Conservation (phyloP, 306 rosid species). For the Fragaria nilgerrensis region DNA sequence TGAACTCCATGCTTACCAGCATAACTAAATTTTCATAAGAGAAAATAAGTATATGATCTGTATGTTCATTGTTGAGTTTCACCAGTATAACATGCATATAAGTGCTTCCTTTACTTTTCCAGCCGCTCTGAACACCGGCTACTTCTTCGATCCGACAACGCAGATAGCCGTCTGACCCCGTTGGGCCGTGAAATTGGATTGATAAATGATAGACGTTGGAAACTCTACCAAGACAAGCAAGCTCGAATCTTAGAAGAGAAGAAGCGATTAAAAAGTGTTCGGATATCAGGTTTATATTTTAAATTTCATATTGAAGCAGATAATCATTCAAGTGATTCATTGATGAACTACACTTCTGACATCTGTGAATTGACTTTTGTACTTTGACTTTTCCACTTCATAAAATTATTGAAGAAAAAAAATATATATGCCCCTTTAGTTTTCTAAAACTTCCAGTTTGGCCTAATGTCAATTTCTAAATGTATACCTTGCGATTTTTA, state of each 20-base stretch:
- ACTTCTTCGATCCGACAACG: conserved; percentile 93
- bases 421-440: background rate
- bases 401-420: background rate
- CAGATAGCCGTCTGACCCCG: conserved; percentile 95
- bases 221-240: conserved; percentile 84
- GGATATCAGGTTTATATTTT: conserved; percentile 62
- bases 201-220: conserved; percentile 94
- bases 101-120: conserved; percentile 14
- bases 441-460: background rate
- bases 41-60: background rate
- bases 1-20: background rate
- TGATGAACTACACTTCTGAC: background rate
- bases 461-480: background rate
- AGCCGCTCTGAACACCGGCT: conserved; percentile 98
- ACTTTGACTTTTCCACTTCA: background rate
- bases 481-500: background rate
- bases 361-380: background rate
- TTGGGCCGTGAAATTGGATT: conserved; percentile 89
- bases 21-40: background rate
- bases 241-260: conserved; percentile 77
- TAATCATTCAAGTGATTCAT: background rate
- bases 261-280: conserved; percentile 75
- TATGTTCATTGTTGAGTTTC: background rate
- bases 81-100: background rate
- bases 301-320: background rate